phyloP scores from a whole-genome alignment of 2,329 filamentous ascomycete genomes.

The Aspergillus clavatus region DNA sequence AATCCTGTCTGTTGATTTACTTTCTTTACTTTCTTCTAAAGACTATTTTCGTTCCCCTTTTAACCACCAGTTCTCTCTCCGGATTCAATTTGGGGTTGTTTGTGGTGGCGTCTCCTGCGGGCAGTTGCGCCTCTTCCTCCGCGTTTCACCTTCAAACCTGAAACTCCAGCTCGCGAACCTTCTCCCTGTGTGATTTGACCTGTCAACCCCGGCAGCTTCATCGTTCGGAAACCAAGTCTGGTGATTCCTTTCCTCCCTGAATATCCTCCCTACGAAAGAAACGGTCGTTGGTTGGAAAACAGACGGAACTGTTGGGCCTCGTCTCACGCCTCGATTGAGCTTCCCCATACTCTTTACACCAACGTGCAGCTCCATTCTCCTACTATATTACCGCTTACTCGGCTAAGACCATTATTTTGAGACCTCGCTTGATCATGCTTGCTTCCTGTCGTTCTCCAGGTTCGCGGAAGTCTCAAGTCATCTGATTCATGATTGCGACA shows the following conservation, averaged over 20 bases:
- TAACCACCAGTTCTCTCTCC: not conserved
- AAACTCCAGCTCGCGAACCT: not conserved
- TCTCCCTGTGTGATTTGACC: not conserved
- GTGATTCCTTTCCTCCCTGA: not conserved
- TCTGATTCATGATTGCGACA: conserved; percentile 13
- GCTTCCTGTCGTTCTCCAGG: conserved; percentile 9
- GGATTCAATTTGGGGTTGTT: not conserved
- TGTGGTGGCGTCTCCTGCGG: not conserved
- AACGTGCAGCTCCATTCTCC: not conserved
- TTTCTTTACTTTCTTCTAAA: not conserved
- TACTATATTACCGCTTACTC: not conserved
- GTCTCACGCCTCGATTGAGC: conserved; percentile 9
- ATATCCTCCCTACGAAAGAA: conserved; percentile 1
- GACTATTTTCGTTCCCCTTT: not conserved
- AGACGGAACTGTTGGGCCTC: conserved; percentile 10
- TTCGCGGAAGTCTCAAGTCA: conserved; percentile 9
- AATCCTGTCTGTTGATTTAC: not conserved
- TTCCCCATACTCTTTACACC: not conserved
- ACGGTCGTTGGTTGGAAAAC: conserved; percentile 11
- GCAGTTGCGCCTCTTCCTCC: not conserved
- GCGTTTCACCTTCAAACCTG: not conserved
- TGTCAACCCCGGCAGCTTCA: too few relatives aligned
- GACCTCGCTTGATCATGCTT: conserved; percentile 19
- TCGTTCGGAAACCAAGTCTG: too few relatives aligned
- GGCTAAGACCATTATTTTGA: conserved; percentile 5